Conservation (phyloP, 164 flowering plant genomes). For the Warburgia ugandensis region DNA sequence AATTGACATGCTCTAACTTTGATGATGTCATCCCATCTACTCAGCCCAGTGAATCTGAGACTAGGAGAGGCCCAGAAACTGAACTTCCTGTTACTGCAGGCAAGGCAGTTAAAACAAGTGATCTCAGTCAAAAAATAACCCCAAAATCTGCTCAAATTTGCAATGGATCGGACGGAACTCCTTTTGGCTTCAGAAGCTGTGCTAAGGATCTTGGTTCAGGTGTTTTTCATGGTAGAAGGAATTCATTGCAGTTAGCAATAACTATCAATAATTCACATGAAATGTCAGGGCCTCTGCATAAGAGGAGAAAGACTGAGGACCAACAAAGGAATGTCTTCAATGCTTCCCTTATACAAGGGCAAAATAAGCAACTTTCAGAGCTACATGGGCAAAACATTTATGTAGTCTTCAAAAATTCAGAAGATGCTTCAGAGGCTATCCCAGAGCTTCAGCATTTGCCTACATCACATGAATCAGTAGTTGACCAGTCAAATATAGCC, state of each 20-base stretch:
- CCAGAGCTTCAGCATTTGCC: conserved; percentile 11
- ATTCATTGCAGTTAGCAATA: conserved; percentile 5
- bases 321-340: conserved; percentile 14
- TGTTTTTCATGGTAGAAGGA: conserved; percentile 10
- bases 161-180: conserved; percentile 1
- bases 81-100: conserved; percentile 1
- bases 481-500: no score
- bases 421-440: conserved; percentile 11
- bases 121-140: conserved; percentile 3
- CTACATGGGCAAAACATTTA: conserved; percentile 3
- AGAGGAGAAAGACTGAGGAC: conserved; percentile 38
- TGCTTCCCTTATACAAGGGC: conserved; percentile 23
- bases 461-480: conserved; percentile 12
- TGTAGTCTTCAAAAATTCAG: conserved; percentile 11
- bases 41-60: conserved; percentile 1
- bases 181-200: conserved; percentile 7
- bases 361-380: conserved; percentile 13
- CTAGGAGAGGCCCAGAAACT: conserved; percentile 1
- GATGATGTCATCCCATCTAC: no score
- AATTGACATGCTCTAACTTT: conserved; percentile 1
- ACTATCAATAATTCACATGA: conserved; percentile 9
- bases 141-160: conserved; percentile 5
- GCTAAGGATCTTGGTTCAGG: conserved; percentile 6
- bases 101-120: conserved; percentile 2
- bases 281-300: conserved; percentile 42